Percentiles rank a stretch among this genome's conserved stretches.
Conservation (phyloP, 2,329 filamentous ascomycete species). For the Talaromyces atroroseus region DNA sequence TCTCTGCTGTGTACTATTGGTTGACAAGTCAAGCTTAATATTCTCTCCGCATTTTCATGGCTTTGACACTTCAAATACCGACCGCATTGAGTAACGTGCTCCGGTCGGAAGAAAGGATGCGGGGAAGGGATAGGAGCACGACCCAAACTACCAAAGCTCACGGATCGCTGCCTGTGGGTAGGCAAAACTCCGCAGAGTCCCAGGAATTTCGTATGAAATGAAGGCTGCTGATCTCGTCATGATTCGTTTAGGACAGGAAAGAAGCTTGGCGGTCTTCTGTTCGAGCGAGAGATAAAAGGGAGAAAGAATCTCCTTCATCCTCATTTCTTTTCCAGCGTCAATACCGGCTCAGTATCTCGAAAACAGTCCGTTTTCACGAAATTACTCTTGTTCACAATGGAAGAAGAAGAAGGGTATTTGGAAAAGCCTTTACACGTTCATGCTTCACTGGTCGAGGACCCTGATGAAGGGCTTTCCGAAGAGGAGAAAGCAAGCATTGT, state of each 20-base stretch:
- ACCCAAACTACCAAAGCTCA: neutral
- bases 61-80: neutral
- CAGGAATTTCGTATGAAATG: neutral
- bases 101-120: neutral
- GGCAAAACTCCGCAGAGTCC: neutral
- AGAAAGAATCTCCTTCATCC: too few species aligned
- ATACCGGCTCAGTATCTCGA: neutral
- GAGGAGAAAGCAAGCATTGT: constrained; percentile 60
- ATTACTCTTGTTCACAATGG: neutral
- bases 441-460: constrained; percentile 36
- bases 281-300: neutral
- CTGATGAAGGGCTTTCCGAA: constrained; percentile 59
- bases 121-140: neutral
- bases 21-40: neutral
- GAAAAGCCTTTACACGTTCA: constrained; percentile 7
- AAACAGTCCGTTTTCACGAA: neutral
- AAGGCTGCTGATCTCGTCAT: too few species aligned
- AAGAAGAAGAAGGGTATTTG: neutral
- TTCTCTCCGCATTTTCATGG: neutral
- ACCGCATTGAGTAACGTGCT: neutral
- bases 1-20: too few species aligned
- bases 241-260: too few species aligned
- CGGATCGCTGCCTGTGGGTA: constrained; percentile 1
- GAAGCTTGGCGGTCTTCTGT: neutral
- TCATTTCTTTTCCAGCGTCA: neutral